Percentiles rank a stretch among this genome's conserved stretches.
These are phyloP conservation scores for Mycena maculata DNA, from an alignment of 768 basidiomycete genomes.

Conservation along the genomic window DNA sequence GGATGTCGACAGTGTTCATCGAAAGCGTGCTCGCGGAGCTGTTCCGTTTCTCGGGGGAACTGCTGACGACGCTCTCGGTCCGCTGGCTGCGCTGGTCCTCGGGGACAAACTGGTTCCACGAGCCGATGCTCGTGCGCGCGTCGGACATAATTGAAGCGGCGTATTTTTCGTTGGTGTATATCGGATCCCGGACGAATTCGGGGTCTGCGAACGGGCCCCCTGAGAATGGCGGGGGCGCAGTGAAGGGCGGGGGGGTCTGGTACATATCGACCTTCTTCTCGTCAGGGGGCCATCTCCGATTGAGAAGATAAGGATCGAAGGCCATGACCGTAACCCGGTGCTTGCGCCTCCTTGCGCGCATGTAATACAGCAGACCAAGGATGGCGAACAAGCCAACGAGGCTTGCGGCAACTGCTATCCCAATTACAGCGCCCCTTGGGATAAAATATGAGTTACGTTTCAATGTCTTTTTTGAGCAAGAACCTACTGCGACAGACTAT, in stretches of 20 bases:
- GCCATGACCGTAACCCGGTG: conserved; percentile 32
- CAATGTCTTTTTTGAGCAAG: background rate
- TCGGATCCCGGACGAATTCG: conserved; percentile 47
- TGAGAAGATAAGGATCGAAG: conserved; percentile 43
- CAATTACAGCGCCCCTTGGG: conserved; percentile 58
- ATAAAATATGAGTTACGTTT: conserved; percentile 6
- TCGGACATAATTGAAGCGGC: conserved; percentile 42
- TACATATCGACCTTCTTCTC: conserved; percentile 17
- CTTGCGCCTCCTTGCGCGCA: conserved; percentile 53
- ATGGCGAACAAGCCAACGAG: conserved; percentile 53
- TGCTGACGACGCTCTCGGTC: background rate
- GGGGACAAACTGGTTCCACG: conserved; percentile 46
- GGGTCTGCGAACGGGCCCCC: background rate
- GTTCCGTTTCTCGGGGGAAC: conserved; percentile 6
- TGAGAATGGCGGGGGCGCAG: conserved; percentile 15
- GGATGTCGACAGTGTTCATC: conserved; percentile 58
- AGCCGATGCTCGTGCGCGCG: conserved; percentile 44
- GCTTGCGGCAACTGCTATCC: conserved; percentile 55
- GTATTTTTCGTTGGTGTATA: conserved; percentile 48
- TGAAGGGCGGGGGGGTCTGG: conserved; percentile 15
- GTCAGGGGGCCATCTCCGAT: conserved; percentile 32
- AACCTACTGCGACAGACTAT: conserved; percentile 35
- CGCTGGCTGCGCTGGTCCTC: conserved; percentile 15
- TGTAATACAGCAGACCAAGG: conserved; percentile 56
- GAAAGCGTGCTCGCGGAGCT: conserved; percentile 42